Conservation (phyloP, 805 yeast genomes). For the Tetrapisispora taiwanensis region DNA sequence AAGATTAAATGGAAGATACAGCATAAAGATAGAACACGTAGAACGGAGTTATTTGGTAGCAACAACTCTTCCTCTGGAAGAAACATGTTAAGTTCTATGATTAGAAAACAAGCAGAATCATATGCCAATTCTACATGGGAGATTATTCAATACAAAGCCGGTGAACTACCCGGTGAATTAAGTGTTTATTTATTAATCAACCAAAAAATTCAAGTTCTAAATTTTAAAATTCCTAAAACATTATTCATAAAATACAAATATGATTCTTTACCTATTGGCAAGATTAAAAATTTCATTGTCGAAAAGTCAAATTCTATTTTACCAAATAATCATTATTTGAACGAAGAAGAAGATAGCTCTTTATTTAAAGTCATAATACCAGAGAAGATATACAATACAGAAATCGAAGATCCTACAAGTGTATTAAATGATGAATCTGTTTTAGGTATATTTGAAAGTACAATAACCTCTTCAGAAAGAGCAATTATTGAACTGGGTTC, state of each 20-base stretch:
- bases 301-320: conserved; percentile 50
- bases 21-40: conserved; percentile 56
- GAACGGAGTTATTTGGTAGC: conserved; percentile 72
- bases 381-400: conserved; percentile 49
- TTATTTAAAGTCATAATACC: conserved; percentile 61
- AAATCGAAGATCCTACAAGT: conserved; percentile 47
- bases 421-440: conserved; percentile 52
- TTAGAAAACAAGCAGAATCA: conserved; percentile 68
- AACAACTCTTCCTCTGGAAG: conserved; percentile 43
- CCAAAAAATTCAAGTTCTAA: conserved; percentile 62
- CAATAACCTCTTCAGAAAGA: conserved; percentile 56
- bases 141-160: conserved; percentile 56
- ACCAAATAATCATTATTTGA: conserved; percentile 51
- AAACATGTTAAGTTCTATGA: conserved; percentile 55
- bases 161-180: conserved; percentile 60
- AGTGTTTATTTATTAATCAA: conserved; percentile 61
- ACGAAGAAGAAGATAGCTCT: conserved; percentile 33
- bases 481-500: conserved; percentile 74
- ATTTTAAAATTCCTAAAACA: conserved; percentile 63
- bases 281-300: conserved; percentile 43
- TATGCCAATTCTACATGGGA: conserved; percentile 81
- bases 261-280: conserved; percentile 31
- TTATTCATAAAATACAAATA: conserved; percentile 59
- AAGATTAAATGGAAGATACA: conserved; percentile 84
- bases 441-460: conserved; percentile 66